Evolutionary conservation across 257 asterid species (phyloP).

Genomic region (Solanum lycopersicoides): DNA sequence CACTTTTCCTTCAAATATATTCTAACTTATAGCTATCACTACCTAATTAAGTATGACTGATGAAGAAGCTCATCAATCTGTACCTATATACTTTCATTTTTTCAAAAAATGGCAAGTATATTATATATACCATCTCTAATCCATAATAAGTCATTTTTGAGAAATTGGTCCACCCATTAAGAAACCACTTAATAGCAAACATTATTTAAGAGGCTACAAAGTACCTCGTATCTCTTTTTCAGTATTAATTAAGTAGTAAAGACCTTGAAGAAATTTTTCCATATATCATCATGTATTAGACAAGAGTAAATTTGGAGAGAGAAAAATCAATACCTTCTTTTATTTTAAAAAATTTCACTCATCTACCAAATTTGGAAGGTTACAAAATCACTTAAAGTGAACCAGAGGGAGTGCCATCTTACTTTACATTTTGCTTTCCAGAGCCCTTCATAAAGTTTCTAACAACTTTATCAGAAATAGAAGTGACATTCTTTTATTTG

Average conservation of each 20-base stretch:
- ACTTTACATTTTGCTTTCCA: not conserved
- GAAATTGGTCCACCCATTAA: not conserved
- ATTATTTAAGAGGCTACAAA: not conserved
- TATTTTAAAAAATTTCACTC: not conserved
- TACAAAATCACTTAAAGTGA: not conserved
- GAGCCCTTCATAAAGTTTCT: not conserved
- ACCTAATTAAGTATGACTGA: not conserved
- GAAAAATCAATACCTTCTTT: not conserved
- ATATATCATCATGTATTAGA: not conserved
- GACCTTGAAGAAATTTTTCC: not conserved
- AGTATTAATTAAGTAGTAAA: not conserved
- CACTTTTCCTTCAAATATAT: not conserved
- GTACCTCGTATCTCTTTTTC: not conserved
- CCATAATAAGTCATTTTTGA: not conserved
- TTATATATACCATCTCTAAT: not conserved
- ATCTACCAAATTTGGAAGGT: not conserved
- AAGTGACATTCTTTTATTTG: not conserved
- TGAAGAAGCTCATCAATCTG: not conserved
- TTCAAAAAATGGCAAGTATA: not conserved
- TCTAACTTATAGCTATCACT: not conserved
- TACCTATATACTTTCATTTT: not conserved
- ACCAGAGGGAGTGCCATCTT: not conserved
- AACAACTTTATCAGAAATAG: not conserved
- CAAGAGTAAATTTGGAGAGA: not conserved
- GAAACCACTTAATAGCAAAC: not conserved